Base-by-base conservation (phyloP, 768 basidiomycete genomes). In the Lactifluus subvellereus region DNA sequence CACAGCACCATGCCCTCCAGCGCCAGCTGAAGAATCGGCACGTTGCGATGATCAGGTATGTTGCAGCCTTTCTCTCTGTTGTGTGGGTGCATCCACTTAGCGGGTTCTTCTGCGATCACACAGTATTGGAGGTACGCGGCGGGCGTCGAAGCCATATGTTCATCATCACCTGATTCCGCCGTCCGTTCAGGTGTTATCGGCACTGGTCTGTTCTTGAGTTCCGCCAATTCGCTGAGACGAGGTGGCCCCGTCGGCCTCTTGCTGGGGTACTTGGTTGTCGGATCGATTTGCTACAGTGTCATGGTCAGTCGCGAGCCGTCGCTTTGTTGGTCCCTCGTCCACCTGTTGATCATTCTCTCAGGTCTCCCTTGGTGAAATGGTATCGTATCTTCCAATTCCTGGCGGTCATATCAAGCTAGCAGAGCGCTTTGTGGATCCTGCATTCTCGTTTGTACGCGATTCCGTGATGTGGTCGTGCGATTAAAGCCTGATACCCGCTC, bases 391-490 rank as follows among this genome's bases (percentile, higher is more conserved):
- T 6, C 91, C 91, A 0, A 79, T 93, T 54, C 80, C 88, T 32
- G 91, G 91, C 61, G 91, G 84, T 48, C 89, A 91, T 68, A 91
- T 92, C 73, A 89, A 79, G 63, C 75, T 93, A 18, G 86, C 91
- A 0, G 90, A 87, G 71, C 87, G 91, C 37, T 94, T 93, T 69
- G 86, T 93, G 8, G 83, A 90, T 64, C 86, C 84, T 16, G 86
- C 88, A 1, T 76, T 89, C 63, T 87, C 88, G n/a, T 78, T 77
- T n/a, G 65, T 66, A 53, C 9, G 57, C 33, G 3, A n/a, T 42
- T 42, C 20, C 13, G 22, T 20, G 30, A 49, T 54, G 35, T 52
- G 8, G 22, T 3, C 27, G 18, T 37, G 9, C 14, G 33, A 32
- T 10, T 30, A 7, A 8, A 22, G 4, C 20, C 22, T 38, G 18